These are phyloP conservation scores for Cercis canadensis DNA, from an alignment of 306 rosid species.

Conservation along the genomic window DNA sequence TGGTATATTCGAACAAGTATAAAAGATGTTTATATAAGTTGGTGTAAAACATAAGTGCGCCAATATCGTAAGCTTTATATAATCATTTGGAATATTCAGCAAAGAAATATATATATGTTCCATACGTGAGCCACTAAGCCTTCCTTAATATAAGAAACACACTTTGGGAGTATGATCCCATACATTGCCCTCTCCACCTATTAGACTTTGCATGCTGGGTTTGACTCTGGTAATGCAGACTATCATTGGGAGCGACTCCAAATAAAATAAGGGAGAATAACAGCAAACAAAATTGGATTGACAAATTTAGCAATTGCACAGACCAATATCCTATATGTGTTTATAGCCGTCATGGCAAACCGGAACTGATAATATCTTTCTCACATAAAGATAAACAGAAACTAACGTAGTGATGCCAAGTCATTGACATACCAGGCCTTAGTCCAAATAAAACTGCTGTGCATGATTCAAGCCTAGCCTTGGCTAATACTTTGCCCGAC, in stretches of 20 bases:
- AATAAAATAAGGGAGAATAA: background rate
- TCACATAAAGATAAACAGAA: background rate
- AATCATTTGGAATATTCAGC: background rate
- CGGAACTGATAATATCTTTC: background rate
- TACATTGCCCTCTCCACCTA: background rate
- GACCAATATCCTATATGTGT: background rate
- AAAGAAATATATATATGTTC: background rate
- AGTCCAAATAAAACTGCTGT: background rate
- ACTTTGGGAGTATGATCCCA: no score
- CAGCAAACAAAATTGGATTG: background rate
- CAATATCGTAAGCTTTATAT: no score
- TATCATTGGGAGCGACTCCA: background rate
- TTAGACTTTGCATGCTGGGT: background rate
- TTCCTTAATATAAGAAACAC: background rate
- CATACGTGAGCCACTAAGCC: background rate
- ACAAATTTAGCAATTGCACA: background rate
- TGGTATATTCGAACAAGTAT: background rate
- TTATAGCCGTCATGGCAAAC: background rate
- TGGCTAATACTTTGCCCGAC: constrained; percentile 1
- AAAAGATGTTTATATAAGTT: background rate
- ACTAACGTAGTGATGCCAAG: background rate
- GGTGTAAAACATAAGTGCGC: background rate
- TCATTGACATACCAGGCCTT: background rate
- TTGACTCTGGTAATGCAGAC: background rate
- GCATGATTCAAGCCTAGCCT: background rate